A percentile compares a stretch with the other conserved stretches of the same genome.
These are phyloP conservation scores for Aspergillus floridensis DNA, from an alignment of 2,329 filamentous ascomycete genomes.

Conservation along the genomic window DNA sequence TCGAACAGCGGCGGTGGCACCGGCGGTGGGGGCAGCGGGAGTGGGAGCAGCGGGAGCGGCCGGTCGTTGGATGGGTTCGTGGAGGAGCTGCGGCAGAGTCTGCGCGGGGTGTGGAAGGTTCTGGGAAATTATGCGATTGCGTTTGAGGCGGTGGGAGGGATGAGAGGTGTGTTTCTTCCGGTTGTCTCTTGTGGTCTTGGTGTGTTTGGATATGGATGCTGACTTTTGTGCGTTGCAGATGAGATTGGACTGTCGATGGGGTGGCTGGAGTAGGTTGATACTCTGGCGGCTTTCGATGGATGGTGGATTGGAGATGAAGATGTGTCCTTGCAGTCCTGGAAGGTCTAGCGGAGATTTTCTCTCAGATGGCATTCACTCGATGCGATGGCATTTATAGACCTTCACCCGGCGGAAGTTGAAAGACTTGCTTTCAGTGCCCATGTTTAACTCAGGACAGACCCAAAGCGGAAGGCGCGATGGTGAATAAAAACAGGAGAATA, in stretches of 20 bases:
- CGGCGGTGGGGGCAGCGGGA: not conserved
- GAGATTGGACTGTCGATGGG: not conserved
- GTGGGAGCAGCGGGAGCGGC: not conserved
- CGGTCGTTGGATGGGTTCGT: slow-evolving; percentile 14
- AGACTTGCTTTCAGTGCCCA: too few species aligned
- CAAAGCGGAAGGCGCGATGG: too few species aligned
- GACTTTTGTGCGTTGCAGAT: not conserved
- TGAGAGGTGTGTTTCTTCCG: slow-evolving; percentile 15
- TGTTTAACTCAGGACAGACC: too few species aligned
- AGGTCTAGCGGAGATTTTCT: too few species aligned
- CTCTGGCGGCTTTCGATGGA: too few species aligned
- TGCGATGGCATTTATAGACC: too few species aligned
- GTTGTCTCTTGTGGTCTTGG: not conserved
- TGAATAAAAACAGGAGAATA: too few species aligned
- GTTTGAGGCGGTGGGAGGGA: slow-evolving; percentile 23
- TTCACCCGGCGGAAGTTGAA: too few species aligned
- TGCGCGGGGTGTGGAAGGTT: slow-evolving; percentile 18
- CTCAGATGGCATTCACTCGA: too few species aligned
- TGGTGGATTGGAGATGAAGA: too few species aligned
- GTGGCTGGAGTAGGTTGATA: not conserved
- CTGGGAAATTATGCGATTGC: slow-evolving; percentile 23
- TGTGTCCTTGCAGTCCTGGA: too few species aligned
- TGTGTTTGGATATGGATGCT: not conserved
- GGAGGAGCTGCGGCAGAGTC: slow-evolving; percentile 21
- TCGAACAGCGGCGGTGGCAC: not conserved